Conservation (phyloP, 2,329 filamentous ascomycete genomes). For the Sporothrix mexicana region DNA sequence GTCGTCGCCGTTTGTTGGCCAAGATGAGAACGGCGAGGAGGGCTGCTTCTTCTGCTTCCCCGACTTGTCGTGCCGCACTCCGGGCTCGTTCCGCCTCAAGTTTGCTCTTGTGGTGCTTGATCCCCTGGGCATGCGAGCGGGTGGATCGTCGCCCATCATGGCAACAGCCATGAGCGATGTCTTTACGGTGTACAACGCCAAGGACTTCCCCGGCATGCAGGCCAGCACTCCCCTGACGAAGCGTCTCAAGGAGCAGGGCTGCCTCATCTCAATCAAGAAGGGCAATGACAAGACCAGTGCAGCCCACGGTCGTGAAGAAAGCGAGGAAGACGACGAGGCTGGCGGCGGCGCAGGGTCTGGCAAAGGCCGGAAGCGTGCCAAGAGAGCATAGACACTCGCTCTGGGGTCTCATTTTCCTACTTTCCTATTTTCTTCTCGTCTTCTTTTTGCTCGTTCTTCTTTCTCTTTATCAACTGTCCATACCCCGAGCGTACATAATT, state of each 20-base stretch:
- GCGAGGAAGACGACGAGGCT: slow-evolving; percentile 54
- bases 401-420: neutral
- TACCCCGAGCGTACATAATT: slow-evolving; percentile 21
- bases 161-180: slow-evolving; percentile 66
- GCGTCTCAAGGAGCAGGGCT: slow-evolving; percentile 76
- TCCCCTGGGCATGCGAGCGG: slow-evolving; percentile 61
- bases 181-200: slow-evolving; percentile 83
- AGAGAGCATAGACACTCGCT: slow-evolving; percentile 6
- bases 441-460: too few relatives aligned
- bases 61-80: slow-evolving; percentile 78
- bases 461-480: neutral
- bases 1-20: slow-evolving; percentile 75
- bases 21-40: slow-evolving; percentile 73
- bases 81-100: slow-evolving; percentile 74
- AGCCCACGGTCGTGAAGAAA: slow-evolving; percentile 49
- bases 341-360: slow-evolving; percentile 40
- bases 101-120: slow-evolving; percentile 78
- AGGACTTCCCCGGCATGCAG: slow-evolving; percentile 85
- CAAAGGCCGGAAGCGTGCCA: slow-evolving; percentile 36
- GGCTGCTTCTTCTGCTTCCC: slow-evolving; percentile 88
- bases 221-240: slow-evolving; percentile 77
- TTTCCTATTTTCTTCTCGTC: neutral
- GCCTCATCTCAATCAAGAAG: slow-evolving; percentile 85
- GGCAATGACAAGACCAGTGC: slow-evolving; percentile 69
- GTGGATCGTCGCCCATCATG: slow-evolving; percentile 57